Base-by-base conservation (phyloP, 306 rosid species). In the Cicer chorassanicum region DNA sequence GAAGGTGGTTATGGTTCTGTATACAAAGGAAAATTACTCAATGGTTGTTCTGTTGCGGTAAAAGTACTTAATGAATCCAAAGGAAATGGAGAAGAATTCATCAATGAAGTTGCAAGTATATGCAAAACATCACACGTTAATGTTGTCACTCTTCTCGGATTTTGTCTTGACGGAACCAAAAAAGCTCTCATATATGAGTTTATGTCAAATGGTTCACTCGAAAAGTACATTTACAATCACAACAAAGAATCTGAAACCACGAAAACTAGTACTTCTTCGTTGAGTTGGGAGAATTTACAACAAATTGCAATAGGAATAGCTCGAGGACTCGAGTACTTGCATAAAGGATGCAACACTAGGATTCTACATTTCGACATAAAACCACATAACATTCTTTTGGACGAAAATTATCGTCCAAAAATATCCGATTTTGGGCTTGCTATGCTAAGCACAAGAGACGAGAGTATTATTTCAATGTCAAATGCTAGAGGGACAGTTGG, bases 1-100 rank as follows among this genome's bases (percentile, higher is more conserved):
- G 51, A 79, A 80, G 92, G 89, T n/a, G 87, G 90, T 71, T 88
- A 71, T 60, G 90, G 85, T 42, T 82, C 69, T 50, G 91, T 83
- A 0, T 87, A 81, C 73, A 81, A 72, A 82, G 89, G 91, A 29
- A 74, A 76, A 48, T 40, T 88, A 29, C 50, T 1, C 6, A 54
- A 67, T 36, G 81, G 62, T 15, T 10, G 41, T 45, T 24, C 3
- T 8, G 87, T 82, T 18, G 92, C 88, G 0, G 89, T 83, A 6
- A 88, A 84, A 77, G 0, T 86, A 2, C 66, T 84, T 7, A 80
- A 82, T 8, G 80, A 81, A 6, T 82, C 84, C 4, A 86, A 82
- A 77, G 86, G 68, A 8, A 67, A 65, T 9, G 89, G 88, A 2
- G 82, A 88, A 76, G 89, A 83, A n/a, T 85, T 88, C 43, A 56